Evolutionary conservation across 2,329 filamentous ascomycete species (phyloP).

Genomic region (Ceratocystis albifundus): DNA sequence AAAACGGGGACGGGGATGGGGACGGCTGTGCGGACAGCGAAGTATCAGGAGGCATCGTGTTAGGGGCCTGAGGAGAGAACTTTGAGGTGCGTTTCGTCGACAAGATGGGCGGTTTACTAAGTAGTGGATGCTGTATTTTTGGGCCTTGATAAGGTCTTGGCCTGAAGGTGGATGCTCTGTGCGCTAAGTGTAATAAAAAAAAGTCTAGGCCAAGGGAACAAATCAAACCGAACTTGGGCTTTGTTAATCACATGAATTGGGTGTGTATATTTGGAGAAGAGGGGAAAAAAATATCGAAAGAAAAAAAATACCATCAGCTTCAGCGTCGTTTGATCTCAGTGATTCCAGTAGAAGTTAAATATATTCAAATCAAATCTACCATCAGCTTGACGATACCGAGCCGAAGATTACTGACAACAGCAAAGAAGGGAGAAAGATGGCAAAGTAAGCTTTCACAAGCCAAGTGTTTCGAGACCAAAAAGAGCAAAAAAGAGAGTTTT

Average conservation of each 20-base stretch:
- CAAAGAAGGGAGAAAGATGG: no score
- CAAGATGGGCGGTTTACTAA: background rate
- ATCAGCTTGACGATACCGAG: no score
- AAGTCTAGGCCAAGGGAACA: background rate
- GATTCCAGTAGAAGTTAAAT: no score
- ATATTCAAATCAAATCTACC: no score
- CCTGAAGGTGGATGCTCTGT: background rate
- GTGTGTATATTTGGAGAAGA: background rate
- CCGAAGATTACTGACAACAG: no score
- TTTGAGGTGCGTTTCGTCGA: background rate
- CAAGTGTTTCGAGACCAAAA: no score
- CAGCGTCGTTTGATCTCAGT: no score
- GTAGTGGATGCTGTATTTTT: background rate
- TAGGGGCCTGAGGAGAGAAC: background rate
- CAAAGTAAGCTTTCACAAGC: no score
- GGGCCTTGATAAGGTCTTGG: background rate
- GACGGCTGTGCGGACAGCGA: background rate
- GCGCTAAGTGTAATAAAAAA: background rate
- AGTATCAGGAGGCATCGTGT: background rate
- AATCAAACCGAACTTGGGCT: no score
- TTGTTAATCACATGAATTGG: no score
- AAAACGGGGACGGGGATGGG: background rate
- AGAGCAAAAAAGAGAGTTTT: conserved; percentile 9
- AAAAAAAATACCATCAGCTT: no score
- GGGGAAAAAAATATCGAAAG: background rate